Percentiles rank a stretch among this genome's conserved stretches.
These are phyloP conservation scores for Eucalyptus pumila DNA, from an alignment of 345 rosid species.

Conservation along the genomic window DNA sequence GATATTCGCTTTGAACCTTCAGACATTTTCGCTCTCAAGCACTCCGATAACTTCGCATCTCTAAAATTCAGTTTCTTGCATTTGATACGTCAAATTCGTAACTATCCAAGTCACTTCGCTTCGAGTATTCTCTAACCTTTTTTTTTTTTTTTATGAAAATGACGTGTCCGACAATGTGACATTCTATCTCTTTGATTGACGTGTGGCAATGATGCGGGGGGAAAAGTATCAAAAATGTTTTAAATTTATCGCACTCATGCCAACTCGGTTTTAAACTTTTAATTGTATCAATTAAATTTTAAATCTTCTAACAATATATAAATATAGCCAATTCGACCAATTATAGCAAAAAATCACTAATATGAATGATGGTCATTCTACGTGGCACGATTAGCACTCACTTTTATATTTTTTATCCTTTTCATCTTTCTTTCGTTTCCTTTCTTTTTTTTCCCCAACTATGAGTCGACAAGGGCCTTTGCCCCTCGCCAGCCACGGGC, in stretches of 20 bases:
- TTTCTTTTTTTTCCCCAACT: no score
- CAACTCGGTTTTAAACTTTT: no score
- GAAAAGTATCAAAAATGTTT: no score
- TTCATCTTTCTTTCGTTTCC: no score
- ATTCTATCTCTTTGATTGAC: not conserved
- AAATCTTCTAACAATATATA: not conserved
- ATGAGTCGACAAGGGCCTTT: not conserved
- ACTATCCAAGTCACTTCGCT: not conserved
- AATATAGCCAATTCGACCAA: no score
- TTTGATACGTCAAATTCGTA: not conserved
- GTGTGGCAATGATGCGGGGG: not conserved
- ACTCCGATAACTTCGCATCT: not conserved
- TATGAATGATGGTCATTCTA: accelerated
- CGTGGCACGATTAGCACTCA: accelerated
- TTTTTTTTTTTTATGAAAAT: not conserved
- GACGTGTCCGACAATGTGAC: not conserved
- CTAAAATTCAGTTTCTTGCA: not conserved
- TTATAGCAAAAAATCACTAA: no score
- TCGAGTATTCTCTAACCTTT: not conserved
- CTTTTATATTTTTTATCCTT: no score
- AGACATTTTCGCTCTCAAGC: not conserved
- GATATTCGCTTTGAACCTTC: not conserved
- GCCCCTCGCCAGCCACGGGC: no score
- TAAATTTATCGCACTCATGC: not conserved
- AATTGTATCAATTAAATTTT: not conserved